Evolutionary conservation across 148 eudicot genomes (phyloP).

Genomic region (Vaccinium vitisidaea): DNA sequence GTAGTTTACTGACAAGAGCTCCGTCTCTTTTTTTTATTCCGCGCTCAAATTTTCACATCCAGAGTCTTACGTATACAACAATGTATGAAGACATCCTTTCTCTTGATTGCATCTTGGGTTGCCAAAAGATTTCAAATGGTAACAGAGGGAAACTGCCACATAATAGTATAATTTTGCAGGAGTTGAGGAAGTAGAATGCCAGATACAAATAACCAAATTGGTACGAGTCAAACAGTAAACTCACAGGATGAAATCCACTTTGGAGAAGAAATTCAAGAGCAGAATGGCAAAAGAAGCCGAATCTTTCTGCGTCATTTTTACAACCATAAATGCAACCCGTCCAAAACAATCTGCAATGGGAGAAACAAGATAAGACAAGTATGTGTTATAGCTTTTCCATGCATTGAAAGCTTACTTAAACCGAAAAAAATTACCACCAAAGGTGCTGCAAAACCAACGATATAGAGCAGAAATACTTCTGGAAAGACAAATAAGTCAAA

Average conservation of each 20-base stretch:
- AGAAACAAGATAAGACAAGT: conserved; percentile 20
- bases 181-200: background rate
- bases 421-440: background rate
- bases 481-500: background rate
- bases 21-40: background rate
- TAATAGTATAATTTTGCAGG: background rate
- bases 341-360: conserved; percentile 52
- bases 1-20: background rate
- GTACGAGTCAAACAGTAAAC: conserved; percentile 24
- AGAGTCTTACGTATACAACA: background rate
- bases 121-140: background rate
- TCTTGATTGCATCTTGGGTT: background rate
- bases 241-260: conserved; percentile 91
- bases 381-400: background rate
- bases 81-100: background rate
- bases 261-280: conserved; percentile 94
- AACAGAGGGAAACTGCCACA: background rate
- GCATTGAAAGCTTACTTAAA: background rate
- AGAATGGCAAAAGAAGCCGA: conserved; percentile 92
- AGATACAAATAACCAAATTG: background rate
- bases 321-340: conserved; percentile 80
- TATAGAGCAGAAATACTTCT: conserved; percentile 3
- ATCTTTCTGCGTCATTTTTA: conserved; percentile 80
- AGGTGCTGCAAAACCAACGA: background rate
- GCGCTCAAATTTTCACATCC: background rate